Percentiles rank a stretch among this genome's conserved stretches.
These are phyloP conservation scores for Pseudogymnoascus sp. DNA, from an alignment of 2,329 filamentous ascomycete species.

Conservation along the genomic window DNA sequence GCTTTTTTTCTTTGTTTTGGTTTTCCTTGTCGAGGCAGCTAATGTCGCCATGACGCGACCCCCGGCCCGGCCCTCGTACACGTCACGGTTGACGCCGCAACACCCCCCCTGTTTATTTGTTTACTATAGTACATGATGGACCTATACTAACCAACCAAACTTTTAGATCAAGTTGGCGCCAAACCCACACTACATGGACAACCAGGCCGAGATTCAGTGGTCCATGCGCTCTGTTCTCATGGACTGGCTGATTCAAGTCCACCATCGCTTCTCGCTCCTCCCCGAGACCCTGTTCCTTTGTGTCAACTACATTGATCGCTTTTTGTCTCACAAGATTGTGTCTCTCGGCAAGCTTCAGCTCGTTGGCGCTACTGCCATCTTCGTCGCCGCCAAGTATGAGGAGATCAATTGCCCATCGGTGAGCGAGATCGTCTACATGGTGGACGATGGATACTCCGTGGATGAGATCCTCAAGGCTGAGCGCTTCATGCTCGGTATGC, in stretches of 20 bases:
- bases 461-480: constrained; percentile 97
- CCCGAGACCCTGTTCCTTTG: constrained; percentile 92
- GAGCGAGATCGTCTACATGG: constrained; percentile 96
- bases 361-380: constrained; percentile 89
- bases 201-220: constrained; percentile 96
- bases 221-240: constrained; percentile 96
- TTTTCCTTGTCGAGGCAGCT: constrained; percentile 2
- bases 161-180: constrained; percentile 68
- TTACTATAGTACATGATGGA: constrained; percentile 15
- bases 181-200: constrained; percentile 91
- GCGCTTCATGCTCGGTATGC: constrained; percentile 95
- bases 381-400: constrained; percentile 95
- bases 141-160: constrained; percentile 21
- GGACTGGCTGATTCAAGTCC: constrained; percentile 97
- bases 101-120: constrained; percentile 14
- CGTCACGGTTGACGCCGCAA: constrained; percentile 16
- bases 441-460: constrained; percentile 78
- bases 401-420: constrained; percentile 97
- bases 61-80: constrained; percentile 9
- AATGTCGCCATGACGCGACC: constrained; percentile 11
- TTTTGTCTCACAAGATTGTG: constrained; percentile 88
- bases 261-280: constrained; percentile 80
- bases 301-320: constrained; percentile 96
- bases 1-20: constrained; percentile 9
- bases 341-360: constrained; percentile 92